Percentiles rank a stretch among this genome's conserved stretches.
These are phyloP conservation scores for Mycogone perniciosa DNA, from an alignment of 2,329 filamentous ascomycete genomes.

Conservation along the genomic window DNA sequence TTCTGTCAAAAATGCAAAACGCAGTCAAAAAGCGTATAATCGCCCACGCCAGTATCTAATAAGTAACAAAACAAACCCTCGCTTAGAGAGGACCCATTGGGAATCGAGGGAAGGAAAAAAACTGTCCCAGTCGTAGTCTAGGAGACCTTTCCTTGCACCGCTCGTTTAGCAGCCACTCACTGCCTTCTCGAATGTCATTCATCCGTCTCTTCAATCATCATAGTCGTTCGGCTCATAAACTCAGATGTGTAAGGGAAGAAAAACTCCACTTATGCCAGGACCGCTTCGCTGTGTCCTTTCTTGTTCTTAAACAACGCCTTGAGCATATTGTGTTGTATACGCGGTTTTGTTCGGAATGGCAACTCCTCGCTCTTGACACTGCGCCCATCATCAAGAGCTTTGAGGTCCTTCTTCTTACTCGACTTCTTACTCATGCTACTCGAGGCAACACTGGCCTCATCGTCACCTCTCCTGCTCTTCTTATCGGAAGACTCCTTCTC, in stretches of 20 bases:
- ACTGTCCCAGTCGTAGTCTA: no score
- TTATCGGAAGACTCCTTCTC: constrained; percentile 19
- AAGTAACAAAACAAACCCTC: neutral
- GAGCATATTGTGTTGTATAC: constrained; percentile 48
- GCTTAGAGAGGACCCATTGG: no score
- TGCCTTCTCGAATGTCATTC: neutral
- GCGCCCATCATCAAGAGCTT: constrained; percentile 32
- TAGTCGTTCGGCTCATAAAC: no score
- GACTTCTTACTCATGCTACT: constrained; percentile 23
- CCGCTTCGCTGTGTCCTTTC: constrained; percentile 31
- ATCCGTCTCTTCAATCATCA: neutral
- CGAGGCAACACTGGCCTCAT: constrained; percentile 32
- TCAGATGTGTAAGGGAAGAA: no score
- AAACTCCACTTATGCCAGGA: neutral
- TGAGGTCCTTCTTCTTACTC: constrained; percentile 27
- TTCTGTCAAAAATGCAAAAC: neutral
- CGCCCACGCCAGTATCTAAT: neutral
- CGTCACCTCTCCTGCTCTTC: constrained; percentile 8
- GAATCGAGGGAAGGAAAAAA: no score
- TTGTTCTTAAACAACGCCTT: constrained; percentile 54
- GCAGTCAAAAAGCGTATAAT: neutral
- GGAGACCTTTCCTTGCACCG: no score
- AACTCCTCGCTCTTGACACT: constrained; percentile 28
- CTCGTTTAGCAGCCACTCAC: no score
- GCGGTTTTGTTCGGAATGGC: constrained; percentile 35